Evolutionary conservation across 2,329 filamentous ascomycete genomes (phyloP).

Genomic region (Cryphonectria japonica): DNA sequence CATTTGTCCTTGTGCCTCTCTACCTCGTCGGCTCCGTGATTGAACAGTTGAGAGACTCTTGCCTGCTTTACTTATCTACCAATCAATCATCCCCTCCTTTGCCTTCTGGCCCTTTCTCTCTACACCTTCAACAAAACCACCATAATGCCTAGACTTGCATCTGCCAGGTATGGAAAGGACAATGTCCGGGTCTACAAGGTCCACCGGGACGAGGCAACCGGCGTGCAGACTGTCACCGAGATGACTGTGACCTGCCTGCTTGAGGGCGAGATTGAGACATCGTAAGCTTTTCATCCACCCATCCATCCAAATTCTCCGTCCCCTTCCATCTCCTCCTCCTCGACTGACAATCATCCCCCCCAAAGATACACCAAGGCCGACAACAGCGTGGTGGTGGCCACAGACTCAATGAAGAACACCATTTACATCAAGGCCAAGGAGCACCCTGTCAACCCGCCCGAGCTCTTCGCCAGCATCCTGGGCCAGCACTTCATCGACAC

Average conservation of each 20-base stretch:
- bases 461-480: slow-evolving; percentile 85
- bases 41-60: neutral
- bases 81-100: neutral
- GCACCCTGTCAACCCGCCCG: slow-evolving; percentile 87
- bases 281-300: slow-evolving; percentile 53
- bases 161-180: slow-evolving; percentile 89
- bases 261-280: slow-evolving; percentile 87
- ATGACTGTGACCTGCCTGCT: slow-evolving; percentile 94
- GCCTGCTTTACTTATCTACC: too few relatives aligned
- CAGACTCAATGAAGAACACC: slow-evolving; percentile 98
- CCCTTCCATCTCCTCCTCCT: neutral
- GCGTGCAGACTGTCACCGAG: slow-evolving; percentile 84
- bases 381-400: slow-evolving; percentile 94
- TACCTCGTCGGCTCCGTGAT: neutral
- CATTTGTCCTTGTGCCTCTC: neutral
- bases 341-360: neutral
- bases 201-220: slow-evolving; percentile 74
- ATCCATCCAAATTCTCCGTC: neutral
- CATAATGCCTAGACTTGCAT: slow-evolving; percentile 60
- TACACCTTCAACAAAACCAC: slow-evolving; percentile 16
- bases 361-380: slow-evolving; percentile 82
- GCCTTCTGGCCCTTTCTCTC: neutral
- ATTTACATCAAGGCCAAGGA: slow-evolving; percentile 95
- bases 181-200: slow-evolving; percentile 99
- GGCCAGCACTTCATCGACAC: slow-evolving; percentile 86